These are phyloP conservation scores for Pelagomonas calceolata DNA, from an alignment of 108 stramenopile genomes.

Conservation along the genomic window DNA sequence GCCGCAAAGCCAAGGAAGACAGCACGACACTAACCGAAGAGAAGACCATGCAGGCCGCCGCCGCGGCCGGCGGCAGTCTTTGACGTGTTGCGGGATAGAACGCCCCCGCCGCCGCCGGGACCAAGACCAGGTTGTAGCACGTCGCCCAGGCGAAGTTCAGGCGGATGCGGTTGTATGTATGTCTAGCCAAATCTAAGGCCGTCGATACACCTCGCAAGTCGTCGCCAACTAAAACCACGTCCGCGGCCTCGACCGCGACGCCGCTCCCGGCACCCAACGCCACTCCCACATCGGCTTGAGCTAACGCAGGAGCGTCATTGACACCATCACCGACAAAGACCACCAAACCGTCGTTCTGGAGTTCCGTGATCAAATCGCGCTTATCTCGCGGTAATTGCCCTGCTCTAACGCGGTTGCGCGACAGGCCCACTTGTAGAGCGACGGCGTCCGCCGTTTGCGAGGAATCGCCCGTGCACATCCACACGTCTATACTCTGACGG, in stretches of 20 bases:
- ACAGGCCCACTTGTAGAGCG: slow-evolving; percentile 56
- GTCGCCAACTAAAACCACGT: slow-evolving; percentile 78
- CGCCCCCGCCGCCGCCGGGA: slow-evolving; percentile 89
- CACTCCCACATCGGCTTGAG: slow-evolving; percentile 75
- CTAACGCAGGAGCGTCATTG: slow-evolving; percentile 58
- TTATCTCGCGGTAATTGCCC: slow-evolving; percentile 77
- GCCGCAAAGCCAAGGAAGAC: slow-evolving; percentile 10
- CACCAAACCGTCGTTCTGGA: slow-evolving; percentile 63
- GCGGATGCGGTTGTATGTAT: slow-evolving; percentile 76
- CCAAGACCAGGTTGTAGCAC: slow-evolving; percentile 82
- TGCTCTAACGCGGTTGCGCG: slow-evolving; percentile 53
- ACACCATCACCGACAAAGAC: slow-evolving; percentile 83
- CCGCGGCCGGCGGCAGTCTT: slow-evolving; percentile 76
- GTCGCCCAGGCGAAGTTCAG: slow-evolving; percentile 82
- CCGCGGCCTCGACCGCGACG: slow-evolving; percentile 71
- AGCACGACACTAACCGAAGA: slow-evolving; percentile 52
- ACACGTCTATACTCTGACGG: slow-evolving; percentile 40
- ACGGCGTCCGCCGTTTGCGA: slow-evolving; percentile 52
- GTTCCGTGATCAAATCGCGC: slow-evolving; percentile 45
- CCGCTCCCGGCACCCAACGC: slow-evolving; percentile 73
- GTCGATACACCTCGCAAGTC: slow-evolving; percentile 71
- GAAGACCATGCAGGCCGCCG: slow-evolving; percentile 84
- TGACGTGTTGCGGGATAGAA: slow-evolving; percentile 71
- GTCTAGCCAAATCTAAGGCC: slow-evolving; percentile 70
- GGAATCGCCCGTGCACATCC: slow-evolving; percentile 76